phyloP scores from a whole-genome alignment of 2,329 filamentous ascomycete genomes.

The Aspergillus latus region DNA sequence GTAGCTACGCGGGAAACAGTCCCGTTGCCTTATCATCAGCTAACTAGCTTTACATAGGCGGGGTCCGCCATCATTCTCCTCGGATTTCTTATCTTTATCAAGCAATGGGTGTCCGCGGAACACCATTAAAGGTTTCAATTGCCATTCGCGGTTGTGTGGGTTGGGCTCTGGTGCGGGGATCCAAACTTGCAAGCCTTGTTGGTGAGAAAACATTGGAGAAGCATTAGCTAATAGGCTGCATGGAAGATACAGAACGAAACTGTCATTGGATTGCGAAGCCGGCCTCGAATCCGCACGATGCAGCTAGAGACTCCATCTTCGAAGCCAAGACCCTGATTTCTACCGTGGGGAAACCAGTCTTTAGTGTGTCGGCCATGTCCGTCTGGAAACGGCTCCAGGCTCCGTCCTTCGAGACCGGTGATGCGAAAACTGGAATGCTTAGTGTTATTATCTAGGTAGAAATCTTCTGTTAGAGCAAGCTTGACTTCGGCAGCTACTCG shows the following conservation, averaged over 20 bases:
- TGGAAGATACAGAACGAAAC: not conserved
- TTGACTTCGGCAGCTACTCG: slow-evolving; percentile 2
- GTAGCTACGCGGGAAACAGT: not conserved
- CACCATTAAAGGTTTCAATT: not conserved
- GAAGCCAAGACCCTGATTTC: not conserved
- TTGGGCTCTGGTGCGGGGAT: not conserved
- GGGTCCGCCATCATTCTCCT: not conserved
- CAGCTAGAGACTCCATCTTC: not conserved
- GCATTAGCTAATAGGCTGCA: slow-evolving; percentile 7
- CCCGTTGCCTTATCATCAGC: not conserved
- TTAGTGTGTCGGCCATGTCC: not conserved
- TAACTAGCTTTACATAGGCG: not conserved
- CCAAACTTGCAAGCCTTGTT: not conserved
- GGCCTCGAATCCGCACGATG: not conserved
- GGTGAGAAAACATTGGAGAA: not conserved
- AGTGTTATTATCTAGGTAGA: not conserved
- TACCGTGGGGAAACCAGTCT: not conserved
- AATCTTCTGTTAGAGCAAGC: not conserved
- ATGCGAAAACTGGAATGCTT: not conserved
- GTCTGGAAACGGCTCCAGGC: not conserved
- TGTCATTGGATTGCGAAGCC: slow-evolving; percentile 1
- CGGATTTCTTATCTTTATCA: not conserved
- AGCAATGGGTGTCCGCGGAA: slow-evolving; percentile 3
- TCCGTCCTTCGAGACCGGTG: not conserved
- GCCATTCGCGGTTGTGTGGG: too few species aligned